These are phyloP conservation scores for Leishmania turanica DNA, from an alignment of 208 protist species.

Conservation along the genomic window DNA sequence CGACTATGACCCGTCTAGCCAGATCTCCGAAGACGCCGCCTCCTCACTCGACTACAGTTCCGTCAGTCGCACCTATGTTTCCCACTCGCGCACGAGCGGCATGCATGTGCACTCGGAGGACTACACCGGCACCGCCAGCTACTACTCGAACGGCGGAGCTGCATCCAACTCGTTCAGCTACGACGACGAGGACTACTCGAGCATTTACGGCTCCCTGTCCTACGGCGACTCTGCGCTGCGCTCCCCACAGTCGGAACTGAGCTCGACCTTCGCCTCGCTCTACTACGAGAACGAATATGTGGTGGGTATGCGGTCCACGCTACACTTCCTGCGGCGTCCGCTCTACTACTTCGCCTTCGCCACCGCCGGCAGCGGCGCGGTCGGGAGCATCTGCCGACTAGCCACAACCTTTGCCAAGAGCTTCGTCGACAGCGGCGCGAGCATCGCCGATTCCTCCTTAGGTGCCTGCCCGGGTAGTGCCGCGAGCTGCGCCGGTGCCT, in stretches of 20 bases:
- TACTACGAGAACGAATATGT: constrained; percentile 71
- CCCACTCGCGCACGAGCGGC: constrained; percentile 17
- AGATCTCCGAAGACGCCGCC: constrained; percentile 14
- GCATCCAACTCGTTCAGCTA: constrained; percentile 29
- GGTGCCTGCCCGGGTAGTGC: neutral
- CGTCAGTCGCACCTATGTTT: constrained; percentile 30
- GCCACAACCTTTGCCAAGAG: constrained; percentile 12
- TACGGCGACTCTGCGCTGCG: constrained; percentile 57
- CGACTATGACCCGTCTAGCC: constrained; percentile 18
- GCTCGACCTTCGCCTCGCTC: constrained; percentile 82
- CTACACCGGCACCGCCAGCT: constrained; percentile 28
- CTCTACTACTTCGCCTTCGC: constrained; percentile 65
- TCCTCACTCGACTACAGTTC: constrained; percentile 39
- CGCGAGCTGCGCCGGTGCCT: neutral
- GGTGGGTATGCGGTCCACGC: constrained; percentile 26
- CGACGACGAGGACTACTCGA: constrained; percentile 38
- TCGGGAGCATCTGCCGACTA: constrained; percentile 47
- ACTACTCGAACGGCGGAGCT: constrained; percentile 28
- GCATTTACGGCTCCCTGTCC: constrained; percentile 38
- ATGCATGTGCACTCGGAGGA: constrained; percentile 13
- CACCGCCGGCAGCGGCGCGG: constrained; percentile 44
- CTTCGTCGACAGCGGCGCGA: constrained; percentile 7
- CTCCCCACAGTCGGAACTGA: constrained; percentile 75
- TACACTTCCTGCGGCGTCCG: constrained; percentile 62
- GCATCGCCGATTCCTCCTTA: constrained; percentile 1